Percentiles rank a stretch among this genome's conserved stretches.
These are phyloP conservation scores for Fusarium pilosicola DNA, from an alignment of 2,329 filamentous ascomycete species.

Conservation along the genomic window DNA sequence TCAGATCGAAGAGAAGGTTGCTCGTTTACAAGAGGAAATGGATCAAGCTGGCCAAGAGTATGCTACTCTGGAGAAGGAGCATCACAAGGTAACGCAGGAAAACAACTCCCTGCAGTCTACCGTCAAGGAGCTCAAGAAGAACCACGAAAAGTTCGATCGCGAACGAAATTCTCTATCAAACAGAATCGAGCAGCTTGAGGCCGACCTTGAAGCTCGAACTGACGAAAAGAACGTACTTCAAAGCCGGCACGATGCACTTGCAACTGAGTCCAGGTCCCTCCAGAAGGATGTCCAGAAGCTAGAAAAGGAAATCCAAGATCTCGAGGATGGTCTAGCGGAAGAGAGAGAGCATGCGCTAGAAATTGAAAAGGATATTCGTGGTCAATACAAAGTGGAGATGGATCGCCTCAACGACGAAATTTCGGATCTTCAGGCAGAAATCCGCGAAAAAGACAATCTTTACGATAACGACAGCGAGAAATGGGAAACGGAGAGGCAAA, in stretches of 20 bases:
- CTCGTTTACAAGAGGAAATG: constrained; percentile 73
- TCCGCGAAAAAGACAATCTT: constrained; percentile 75
- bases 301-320: constrained; percentile 57
- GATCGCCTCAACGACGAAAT: constrained; percentile 67
- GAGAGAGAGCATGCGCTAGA: constrained; percentile 68
- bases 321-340: constrained; percentile 60
- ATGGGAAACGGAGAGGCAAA: constrained; percentile 73
- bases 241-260: constrained; percentile 73
- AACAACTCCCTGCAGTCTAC: constrained; percentile 56
- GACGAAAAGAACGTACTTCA: constrained; percentile 78
- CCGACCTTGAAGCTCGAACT: constrained; percentile 66
- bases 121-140: constrained; percentile 54
- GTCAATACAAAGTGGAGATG: constrained; percentile 57
- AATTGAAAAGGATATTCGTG: constrained; percentile 67
- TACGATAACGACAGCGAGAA: constrained; percentile 77
- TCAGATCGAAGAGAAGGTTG: constrained; percentile 77
- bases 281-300: constrained; percentile 69
- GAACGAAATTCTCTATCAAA: constrained; percentile 53
- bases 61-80: constrained; percentile 62
- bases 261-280: constrained; percentile 72
- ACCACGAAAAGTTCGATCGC: constrained; percentile 46
- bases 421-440: constrained; percentile 69
- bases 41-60: constrained; percentile 62
- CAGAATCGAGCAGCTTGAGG: constrained; percentile 65
- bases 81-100: constrained; percentile 58